These are phyloP conservation scores for Phytomonas sp. DNA, from an alignment of 208 protist genomes.

Conservation along the genomic window DNA sequence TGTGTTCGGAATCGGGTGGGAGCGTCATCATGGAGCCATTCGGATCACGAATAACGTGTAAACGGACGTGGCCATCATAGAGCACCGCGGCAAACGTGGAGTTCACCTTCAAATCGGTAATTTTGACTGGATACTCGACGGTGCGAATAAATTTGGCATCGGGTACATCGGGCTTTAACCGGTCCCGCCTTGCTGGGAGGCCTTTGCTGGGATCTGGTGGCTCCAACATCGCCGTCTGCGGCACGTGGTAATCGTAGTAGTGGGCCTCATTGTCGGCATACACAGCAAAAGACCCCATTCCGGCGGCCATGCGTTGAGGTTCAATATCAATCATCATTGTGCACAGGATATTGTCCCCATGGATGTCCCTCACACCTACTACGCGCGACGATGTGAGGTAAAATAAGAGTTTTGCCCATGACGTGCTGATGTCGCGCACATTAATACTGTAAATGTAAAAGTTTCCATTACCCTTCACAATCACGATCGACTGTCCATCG, in stretches of 20 bases:
- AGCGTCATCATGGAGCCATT: conserved; percentile 7
- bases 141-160: conserved; percentile 35
- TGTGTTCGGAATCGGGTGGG: background rate
- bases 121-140: conserved; percentile 64
- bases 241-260: conserved; percentile 76
- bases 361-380: conserved; percentile 76
- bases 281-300: conserved; percentile 76
- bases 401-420: conserved; percentile 64
- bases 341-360: conserved; percentile 54
- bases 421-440: conserved; percentile 68
- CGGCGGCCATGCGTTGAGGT: conserved; percentile 76
- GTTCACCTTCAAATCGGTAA: conserved; percentile 72
- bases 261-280: conserved; percentile 69
- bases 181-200: conserved; percentile 11
- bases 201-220: conserved; percentile 5
- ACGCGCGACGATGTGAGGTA: conserved; percentile 82
- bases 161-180: conserved; percentile 9
- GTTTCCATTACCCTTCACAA: conserved; percentile 67
- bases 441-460: conserved; percentile 71
- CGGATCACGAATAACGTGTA: conserved; percentile 73
- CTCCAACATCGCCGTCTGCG: background rate
- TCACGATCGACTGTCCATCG: conserved; percentile 85
- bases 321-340: conserved; percentile 78
- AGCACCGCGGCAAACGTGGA: conserved; percentile 80
- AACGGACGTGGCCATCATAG: conserved; percentile 69